Conservation (phyloP, 805 yeast species). For the Scheffersomyces stipitis region DNA sequence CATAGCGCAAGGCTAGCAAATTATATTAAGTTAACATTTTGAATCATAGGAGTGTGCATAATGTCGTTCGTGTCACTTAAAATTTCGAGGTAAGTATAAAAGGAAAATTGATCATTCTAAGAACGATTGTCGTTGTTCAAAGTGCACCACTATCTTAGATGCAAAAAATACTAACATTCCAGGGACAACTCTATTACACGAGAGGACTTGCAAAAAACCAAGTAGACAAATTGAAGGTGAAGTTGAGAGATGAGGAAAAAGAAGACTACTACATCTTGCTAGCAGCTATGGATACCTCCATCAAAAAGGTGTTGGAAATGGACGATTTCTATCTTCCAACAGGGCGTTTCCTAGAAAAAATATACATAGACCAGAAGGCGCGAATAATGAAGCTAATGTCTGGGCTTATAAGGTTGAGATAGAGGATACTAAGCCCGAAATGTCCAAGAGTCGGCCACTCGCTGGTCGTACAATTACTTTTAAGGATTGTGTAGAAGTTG, state of each 20-base stretch:
- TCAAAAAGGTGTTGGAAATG: conserved; percentile 20
- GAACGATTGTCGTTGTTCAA: too few species aligned
- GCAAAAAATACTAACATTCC: too few species aligned
- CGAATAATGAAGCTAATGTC: conserved; percentile 27
- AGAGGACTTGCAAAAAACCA: neutral
- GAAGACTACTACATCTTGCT: conserved; percentile 21
- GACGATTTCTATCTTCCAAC: conserved; percentile 26
- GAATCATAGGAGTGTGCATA: too few species aligned
- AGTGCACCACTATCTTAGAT: too few species aligned
- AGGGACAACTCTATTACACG: neutral
- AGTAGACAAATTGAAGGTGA: conserved; percentile 15
- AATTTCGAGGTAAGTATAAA: neutral
- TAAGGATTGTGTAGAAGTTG: conserved; percentile 35
- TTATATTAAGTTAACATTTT: too few species aligned
- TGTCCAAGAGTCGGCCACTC: conserved; percentile 25
- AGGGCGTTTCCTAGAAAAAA: conserved; percentile 29
- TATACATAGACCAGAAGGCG: conserved; percentile 18
- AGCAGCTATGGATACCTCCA: conserved; percentile 26
- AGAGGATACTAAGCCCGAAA: conserved; percentile 34
- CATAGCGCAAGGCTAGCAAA: too few species aligned
- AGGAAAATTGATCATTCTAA: too few species aligned
- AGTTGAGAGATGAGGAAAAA: conserved; percentile 16
- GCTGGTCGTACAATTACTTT: conserved; percentile 28
- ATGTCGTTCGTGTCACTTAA: neutral
- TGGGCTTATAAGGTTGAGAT: conserved; percentile 34